Evolutionary conservation across 352 stramenopile species (phyloP), one percentile per base, ranked within the genome.

Genomic region (Pythium utonaiense): DNA sequence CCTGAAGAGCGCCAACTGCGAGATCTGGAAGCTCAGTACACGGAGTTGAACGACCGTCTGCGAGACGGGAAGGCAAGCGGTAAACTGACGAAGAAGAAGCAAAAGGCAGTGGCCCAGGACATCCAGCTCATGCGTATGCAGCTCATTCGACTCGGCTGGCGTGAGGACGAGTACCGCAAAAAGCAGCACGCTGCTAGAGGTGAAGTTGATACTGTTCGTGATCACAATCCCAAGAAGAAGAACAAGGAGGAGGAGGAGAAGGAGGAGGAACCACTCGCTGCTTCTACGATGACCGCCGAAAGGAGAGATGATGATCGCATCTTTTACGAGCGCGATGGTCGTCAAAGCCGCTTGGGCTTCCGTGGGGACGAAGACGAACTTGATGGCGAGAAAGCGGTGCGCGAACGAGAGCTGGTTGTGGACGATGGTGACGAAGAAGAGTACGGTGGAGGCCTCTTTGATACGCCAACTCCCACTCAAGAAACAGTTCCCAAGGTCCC

Each of bases 21-120:
- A 9, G 70, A 79, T 57, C 62, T 92, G 19, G 80, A 90, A 57
- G 53, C 51, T 16, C 73, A 80, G 42, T 87, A 79, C 57, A 62
- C 55, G 31, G 55, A 75, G 16, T 42, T 83, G 14, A 57, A 79
- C 19, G 63, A 66, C 14, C 42, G 42, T 2, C 17, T 70, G 31
- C 59, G 63, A 2, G 25, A 77, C 27, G 64, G 71, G n/a, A 73
- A 80, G 14, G 60, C 78, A 0, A 82, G 78, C 21, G 67, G 70
- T 4, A 88, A 88, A 58, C 51, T 61, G 34, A 78, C 60, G 42
- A 88, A 83, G 59, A 87, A 86, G 58, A 75, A 78, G 49, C 77
- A 77, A 28, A 78, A 79, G 17, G 67, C 69, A 25, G 65, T 80
- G 25, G 31, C 57, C 16, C 60, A 79, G 40, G 51, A 83, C 45